Conservation (phyloP, 192 early-diverging fungal genomes). For the Funneliformis mosseae region DNA sequence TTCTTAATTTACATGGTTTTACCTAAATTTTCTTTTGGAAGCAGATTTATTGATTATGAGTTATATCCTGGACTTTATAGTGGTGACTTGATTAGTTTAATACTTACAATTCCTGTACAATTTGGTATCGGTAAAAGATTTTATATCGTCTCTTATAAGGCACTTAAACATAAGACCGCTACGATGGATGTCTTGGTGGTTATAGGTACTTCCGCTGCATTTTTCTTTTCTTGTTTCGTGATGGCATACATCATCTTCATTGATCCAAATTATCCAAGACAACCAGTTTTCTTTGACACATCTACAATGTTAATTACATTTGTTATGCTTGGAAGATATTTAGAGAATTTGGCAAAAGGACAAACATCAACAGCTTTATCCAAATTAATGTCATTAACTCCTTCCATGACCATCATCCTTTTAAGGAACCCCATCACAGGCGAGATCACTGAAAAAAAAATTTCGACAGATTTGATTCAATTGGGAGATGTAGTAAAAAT, state of each 20-base stretch:
- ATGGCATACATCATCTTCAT: conserved; percentile 66
- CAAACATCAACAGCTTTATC: conserved; percentile 87
- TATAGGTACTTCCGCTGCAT: conserved; percentile 84
- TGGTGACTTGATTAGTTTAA: conserved; percentile 64
- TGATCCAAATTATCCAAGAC: conserved; percentile 50
- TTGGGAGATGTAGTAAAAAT: conserved; percentile 83
- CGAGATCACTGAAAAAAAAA: conserved; percentile 64
- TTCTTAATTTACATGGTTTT: conserved; percentile 77
- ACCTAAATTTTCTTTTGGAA: conserved; percentile 50
- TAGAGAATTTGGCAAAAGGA: conserved; percentile 96
- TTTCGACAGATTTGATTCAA: conserved; percentile 85
- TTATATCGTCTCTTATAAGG: conserved; percentile 76
- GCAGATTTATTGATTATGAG: conserved; percentile 38
- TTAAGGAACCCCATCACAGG: conserved; percentile 45
- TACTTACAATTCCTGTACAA: conserved; percentile 88
- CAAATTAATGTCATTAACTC: conserved; percentile 85
- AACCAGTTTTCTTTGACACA: conserved; percentile 94
- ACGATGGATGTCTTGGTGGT: conserved; percentile 96
- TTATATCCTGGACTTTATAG: conserved; percentile 66
- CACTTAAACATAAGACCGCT: conserved; percentile 77
- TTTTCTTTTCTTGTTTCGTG: conserved; percentile 79
- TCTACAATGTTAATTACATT: conserved; percentile 89
- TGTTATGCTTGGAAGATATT: conserved; percentile 86
- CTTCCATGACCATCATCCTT: conserved; percentile 68
- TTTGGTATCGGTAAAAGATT: conserved; percentile 85